Conservation (phyloP, 768 basidiomycete species). For the Glaciozyma antarctica region DNA sequence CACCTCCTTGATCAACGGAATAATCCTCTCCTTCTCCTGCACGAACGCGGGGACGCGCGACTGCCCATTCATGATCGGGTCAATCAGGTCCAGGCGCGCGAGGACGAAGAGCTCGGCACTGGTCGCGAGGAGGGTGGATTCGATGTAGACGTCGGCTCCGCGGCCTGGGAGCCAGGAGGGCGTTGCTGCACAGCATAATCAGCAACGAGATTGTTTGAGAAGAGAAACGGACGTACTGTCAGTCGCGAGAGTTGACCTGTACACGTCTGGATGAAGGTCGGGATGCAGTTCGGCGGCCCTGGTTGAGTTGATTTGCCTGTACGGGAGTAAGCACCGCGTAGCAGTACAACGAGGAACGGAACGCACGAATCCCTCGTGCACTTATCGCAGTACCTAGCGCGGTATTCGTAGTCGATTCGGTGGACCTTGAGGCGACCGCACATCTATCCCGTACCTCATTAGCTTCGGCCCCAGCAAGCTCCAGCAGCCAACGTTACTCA, state of each 20-base stretch:
- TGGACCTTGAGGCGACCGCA: conserved; percentile 2
- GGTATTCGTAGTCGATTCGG: not conserved
- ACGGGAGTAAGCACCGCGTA: not conserved
- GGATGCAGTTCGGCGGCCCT: not conserved
- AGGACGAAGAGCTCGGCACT: not conserved
- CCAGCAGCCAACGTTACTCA: not conserved
- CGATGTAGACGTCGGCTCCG: not conserved
- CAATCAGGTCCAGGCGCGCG: not conserved
- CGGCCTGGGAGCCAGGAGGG: too few relatives aligned
- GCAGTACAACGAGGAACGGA: not conserved
- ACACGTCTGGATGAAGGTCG: not conserved
- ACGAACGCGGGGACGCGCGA: not conserved
- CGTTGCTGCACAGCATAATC: too few relatives aligned
- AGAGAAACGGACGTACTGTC: not conserved
- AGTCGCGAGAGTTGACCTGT: not conserved
- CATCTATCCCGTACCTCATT: not conserved
- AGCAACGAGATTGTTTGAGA: not conserved
- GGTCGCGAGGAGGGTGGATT: not conserved
- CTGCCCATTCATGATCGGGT: not conserved
- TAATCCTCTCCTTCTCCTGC: not conserved
- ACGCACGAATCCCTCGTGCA: not conserved
- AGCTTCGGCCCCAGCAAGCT: not conserved
- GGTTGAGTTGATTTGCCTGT: not conserved
- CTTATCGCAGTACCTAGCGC: not conserved
- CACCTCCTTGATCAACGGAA: not conserved